Base-by-base conservation (phyloP, 139 green algal species). In the Chlamydomonas schloesseri region DNA sequence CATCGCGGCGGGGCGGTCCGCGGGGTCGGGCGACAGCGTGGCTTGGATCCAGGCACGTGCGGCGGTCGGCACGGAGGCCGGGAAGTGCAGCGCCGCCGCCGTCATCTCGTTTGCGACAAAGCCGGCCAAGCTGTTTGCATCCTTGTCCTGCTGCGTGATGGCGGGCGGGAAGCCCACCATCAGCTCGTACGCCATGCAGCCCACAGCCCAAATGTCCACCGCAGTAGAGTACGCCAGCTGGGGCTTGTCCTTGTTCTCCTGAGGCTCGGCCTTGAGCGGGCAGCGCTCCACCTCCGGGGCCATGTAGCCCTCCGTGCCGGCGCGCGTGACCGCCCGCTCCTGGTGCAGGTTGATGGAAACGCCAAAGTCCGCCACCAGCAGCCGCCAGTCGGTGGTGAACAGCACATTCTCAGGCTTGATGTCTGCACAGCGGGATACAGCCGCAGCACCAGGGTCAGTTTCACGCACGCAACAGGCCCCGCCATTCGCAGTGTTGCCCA, bases 261-360 rank as follows among this genome's bases (percentile, higher is more conserved):
- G 17, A 28, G 87, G 87, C 17, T 78, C 14, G 6, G 46, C 64
- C 50, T 90, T 90, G 71, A 77, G 67, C 73, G 87, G 87, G 81
- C 87, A 90, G 17, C 37, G n/a, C 70, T 87, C 46, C 37, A 90
- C 87, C 77, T 90, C 87, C 3, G 87, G 87, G 15, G 81, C 81
- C 71, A 73, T 73, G 69, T 73, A 73, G 69, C 69, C 69, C 69
- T 73, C 69, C 26, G 69, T 73, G 69, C 69, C 69, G 17, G 69
- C 69, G 33, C 69, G 69, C 34, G 69, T 73, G 18, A 73, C 69
- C 18, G 69, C 69, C 17, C 69, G 69, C 69, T 73, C 69, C 34
- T 73, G 33, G 34, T 73, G 33, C 33, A 73, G 69, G 69, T 73
- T 34, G 33, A 73, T 73, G 69, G 69, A 73, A 1, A 73, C 69